Percentiles rank a stretch among this genome's conserved stretches.
Conservation (phyloP, 306 rosid genomes). For the Urtica urens region DNA sequence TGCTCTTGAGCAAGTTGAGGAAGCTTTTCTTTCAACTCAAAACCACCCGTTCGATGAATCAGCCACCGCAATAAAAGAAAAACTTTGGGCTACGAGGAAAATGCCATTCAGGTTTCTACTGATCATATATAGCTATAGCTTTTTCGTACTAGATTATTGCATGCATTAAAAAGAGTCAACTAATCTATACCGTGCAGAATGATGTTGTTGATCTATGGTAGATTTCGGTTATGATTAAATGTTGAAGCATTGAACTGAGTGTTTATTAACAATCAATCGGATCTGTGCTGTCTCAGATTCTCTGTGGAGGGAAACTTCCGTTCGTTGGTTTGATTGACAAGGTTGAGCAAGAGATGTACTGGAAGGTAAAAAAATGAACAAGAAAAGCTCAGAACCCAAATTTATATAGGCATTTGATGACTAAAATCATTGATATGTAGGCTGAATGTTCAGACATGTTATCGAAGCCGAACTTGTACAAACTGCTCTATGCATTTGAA, state of each 20-base stretch:
- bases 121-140: not conserved
- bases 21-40: constrained; percentile 37
- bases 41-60: constrained; percentile 42
- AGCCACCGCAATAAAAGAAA: constrained; percentile 54
- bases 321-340: constrained; percentile 80
- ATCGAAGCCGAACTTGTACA: constrained; percentile 79
- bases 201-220: not conserved
- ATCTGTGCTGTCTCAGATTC: constrained; percentile 45
- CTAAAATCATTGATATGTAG: constrained; percentile 32
- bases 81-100: constrained; percentile 86
- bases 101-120: constrained; percentile 61
- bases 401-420: constrained; percentile 10
- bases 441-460: constrained; percentile 84
- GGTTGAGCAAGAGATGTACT: constrained; percentile 93
- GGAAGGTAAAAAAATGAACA: constrained; percentile 57
- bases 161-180: too few species aligned
- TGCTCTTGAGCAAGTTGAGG: constrained; percentile 95
- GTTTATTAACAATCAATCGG: not conserved
- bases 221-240: not conserved
- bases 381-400: constrained; percentile 1
- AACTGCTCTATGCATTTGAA: constrained; percentile 89
- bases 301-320: constrained; percentile 79
- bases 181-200: too few species aligned
- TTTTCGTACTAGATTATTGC: not conserved
- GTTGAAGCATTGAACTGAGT: not conserved